Evolutionary conservation across 164 flowering plant species (phyloP).

Genomic region (Magnolia kwangsiensis): DNA sequence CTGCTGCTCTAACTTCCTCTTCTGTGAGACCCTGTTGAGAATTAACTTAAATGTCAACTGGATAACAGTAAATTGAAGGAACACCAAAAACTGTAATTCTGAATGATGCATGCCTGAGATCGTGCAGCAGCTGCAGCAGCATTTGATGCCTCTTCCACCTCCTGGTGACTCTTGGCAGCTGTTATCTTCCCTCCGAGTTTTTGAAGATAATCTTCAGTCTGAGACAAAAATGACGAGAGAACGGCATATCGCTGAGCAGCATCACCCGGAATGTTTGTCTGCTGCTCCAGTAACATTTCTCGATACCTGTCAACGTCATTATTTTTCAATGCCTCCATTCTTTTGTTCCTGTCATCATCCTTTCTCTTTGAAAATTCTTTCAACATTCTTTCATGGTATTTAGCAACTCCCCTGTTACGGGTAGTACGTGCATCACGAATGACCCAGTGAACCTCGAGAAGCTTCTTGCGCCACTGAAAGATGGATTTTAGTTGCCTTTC

Average conservation of each 20-base stretch:
- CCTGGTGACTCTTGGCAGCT: conserved; percentile 90
- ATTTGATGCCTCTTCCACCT: conserved; percentile 88
- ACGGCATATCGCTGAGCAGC: conserved; percentile 91
- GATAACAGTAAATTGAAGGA: neutral
- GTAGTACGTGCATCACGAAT: conserved; percentile 97
- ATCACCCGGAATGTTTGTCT: conserved; percentile 85
- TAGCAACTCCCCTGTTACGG: conserved; percentile 94
- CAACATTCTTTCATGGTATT: conserved; percentile 94
- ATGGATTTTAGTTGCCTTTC: conserved; percentile 89
- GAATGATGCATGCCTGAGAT: conserved; percentile 55
- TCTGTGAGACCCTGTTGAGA: conserved; percentile 83
- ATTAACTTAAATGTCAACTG: neutral
- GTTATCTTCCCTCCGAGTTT: conserved; percentile 90
- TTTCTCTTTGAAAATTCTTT: conserved; percentile 92
- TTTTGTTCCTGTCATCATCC: conserved; percentile 82
- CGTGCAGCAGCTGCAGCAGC: conserved; percentile 87
- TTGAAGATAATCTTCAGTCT: conserved; percentile 93
- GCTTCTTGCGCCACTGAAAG: conserved; percentile 95
- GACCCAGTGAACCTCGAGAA: conserved; percentile 94
- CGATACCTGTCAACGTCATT: conserved; percentile 98
- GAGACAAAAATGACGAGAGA: conserved; percentile 85
- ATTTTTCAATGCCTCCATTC: conserved; percentile 98
- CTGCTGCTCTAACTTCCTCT: conserved; percentile 94
- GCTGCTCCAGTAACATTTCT: conserved; percentile 95
- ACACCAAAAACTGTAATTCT: neutral